phyloP scores from a whole-genome alignment of 2,329 filamentous ascomycete species.

The Hypoxylon sp. region DNA sequence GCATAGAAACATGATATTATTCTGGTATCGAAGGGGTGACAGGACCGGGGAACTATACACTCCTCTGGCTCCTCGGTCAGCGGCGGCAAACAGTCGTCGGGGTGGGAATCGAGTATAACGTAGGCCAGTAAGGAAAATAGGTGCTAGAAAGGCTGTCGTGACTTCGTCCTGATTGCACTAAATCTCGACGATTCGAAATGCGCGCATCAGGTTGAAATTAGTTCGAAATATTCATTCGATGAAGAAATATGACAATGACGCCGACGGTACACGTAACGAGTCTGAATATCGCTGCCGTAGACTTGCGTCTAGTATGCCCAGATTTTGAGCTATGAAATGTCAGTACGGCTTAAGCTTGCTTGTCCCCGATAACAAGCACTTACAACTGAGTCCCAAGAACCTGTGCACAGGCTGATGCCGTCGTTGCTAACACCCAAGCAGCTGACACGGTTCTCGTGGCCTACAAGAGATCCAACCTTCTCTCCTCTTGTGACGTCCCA shows the following conservation, averaged over 20 bases:
- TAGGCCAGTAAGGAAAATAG: conserved; percentile 51
- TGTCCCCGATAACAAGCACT: conserved; percentile 59
- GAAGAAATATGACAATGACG: conserved; percentile 33
- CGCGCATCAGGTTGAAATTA: conserved; percentile 59
- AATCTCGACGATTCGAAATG: conserved; percentile 59
- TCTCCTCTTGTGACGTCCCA: conserved; percentile 98
- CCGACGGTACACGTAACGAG: conserved; percentile 24
- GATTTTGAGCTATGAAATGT: conserved; percentile 79
- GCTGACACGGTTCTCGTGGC: conserved; percentile 98
- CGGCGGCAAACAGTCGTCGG: conserved; percentile 46
- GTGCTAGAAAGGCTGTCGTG: conserved; percentile 60
- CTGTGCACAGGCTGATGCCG: conserved; percentile 98
- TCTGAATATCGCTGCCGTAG: conserved; percentile 27
- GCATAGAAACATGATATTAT: conserved; percentile 49
- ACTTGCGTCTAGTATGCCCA: conserved; percentile 79
- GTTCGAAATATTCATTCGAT: conserved; percentile 52
- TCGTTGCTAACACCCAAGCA: conserved; percentile 99
- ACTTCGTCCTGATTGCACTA: conserved; percentile 64
- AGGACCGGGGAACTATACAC: conserved; percentile 46
- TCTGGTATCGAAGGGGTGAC: conserved; percentile 46
- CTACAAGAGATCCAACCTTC: conserved; percentile 95
- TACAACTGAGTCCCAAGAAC: conserved; percentile 99
- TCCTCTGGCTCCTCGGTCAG: conserved; percentile 44
- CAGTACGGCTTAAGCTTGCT: conserved; percentile 66
- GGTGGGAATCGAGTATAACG: conserved; percentile 51